phyloP scores from a whole-genome alignment of 768 basidiomycete species.

The Coprinopsis cinerea region DNA sequence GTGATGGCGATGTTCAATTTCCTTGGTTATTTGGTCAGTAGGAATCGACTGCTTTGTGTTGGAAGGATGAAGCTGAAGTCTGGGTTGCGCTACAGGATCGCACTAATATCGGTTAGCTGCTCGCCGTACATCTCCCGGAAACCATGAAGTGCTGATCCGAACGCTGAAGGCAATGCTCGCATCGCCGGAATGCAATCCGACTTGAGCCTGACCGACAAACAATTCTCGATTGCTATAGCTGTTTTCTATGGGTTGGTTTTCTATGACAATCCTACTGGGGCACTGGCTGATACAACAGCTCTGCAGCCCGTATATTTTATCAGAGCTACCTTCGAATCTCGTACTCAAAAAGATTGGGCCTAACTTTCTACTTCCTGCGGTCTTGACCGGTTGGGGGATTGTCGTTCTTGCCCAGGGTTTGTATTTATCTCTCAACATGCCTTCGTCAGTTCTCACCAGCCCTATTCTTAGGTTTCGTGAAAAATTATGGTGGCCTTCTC shows the following conservation, averaged over 20 bases:
- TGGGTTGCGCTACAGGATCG: conserved; percentile 27
- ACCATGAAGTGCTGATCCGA: not conserved
- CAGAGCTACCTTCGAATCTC: conserved; percentile 46
- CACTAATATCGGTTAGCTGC: conserved; percentile 27
- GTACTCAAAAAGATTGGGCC: conserved; percentile 40
- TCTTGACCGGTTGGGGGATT: conserved; percentile 47
- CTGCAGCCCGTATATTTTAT: conserved; percentile 35
- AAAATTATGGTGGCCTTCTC: conserved; percentile 41
- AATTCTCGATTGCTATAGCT: conserved; percentile 31
- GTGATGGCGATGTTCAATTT: no score
- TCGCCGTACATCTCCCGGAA: not conserved
- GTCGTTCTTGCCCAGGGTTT: conserved; percentile 38
- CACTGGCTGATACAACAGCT: not conserved
- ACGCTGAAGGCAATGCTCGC: conserved; percentile 34
- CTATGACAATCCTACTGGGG: not conserved
- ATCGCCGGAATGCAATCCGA: conserved; percentile 44
- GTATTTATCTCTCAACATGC: not conserved
- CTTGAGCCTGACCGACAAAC: conserved; percentile 31
- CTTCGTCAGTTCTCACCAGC: no score
- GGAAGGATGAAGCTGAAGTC: no score
- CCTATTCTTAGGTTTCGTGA: conserved; percentile 34
- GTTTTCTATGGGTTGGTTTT: conserved; percentile 25
- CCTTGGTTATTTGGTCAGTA: no score
- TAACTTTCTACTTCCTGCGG: conserved; percentile 38
- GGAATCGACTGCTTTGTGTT: no score